A percentile compares a stretch with the other conserved stretches of the same genome.
phyloP scores from a whole-genome alignment of 306 rosid genomes.

The Alnus rubra region DNA sequence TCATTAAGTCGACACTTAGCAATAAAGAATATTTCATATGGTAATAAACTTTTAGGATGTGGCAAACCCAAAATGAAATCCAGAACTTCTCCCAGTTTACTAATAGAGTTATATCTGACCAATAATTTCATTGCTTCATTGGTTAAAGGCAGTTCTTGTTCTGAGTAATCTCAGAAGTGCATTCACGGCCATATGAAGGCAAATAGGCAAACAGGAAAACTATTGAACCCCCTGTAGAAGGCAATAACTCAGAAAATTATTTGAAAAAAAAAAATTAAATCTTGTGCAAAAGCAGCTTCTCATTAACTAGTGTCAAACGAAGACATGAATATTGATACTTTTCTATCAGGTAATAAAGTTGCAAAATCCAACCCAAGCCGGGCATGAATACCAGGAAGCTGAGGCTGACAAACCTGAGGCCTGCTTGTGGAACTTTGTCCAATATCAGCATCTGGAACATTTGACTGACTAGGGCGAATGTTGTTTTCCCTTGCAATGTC shows the following conservation, averaged over 20 bases:
- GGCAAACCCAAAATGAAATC: background rate
- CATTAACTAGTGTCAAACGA: background rate
- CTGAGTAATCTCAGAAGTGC: background rate
- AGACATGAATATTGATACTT: background rate
- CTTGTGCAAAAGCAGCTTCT: background rate
- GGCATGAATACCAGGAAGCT: background rate
- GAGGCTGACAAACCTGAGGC: constrained; percentile 26
- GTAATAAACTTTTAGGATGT: background rate
- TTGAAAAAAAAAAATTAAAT: background rate
- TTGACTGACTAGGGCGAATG: background rate
- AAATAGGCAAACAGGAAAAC: background rate
- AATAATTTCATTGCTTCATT: background rate
- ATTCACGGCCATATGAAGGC: background rate
- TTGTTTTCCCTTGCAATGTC: background rate
- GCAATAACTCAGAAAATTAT: background rate
- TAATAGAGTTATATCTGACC: background rate
- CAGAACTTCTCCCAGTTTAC: background rate
- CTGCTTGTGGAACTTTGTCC: constrained; percentile 31
- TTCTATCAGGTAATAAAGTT: background rate
- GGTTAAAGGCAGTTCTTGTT: background rate
- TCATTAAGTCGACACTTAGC: background rate
- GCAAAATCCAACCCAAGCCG: background rate
- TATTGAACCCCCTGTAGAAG: background rate
- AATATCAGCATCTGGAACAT: background rate
- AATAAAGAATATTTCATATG: background rate